Conservation (phyloP, 768 basidiomycete species). For the Pisolithus marmoratus region DNA sequence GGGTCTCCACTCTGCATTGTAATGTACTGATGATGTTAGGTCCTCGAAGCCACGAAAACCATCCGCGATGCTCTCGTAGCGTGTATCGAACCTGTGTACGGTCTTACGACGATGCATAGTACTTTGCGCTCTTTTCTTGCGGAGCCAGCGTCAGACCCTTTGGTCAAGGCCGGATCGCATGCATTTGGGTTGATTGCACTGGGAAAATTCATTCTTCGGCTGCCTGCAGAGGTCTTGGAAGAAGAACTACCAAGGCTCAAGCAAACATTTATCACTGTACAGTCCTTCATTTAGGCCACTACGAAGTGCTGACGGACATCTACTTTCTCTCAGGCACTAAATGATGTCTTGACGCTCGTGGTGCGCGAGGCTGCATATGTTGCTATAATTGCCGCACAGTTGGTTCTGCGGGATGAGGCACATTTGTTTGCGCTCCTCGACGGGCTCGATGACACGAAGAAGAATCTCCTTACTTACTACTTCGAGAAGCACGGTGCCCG, state of each 20-base stretch:
- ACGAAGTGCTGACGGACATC: conserved; percentile 1
- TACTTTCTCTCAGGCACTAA: conserved; percentile 49
- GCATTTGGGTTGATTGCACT: conserved; percentile 82
- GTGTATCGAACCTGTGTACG: conserved; percentile 78
- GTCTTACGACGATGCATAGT: conserved; percentile 77
- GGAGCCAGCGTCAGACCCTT: conserved; percentile 44
- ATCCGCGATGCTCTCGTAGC: conserved; percentile 71
- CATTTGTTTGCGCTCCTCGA: conserved; percentile 78
- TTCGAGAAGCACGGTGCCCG: conserved; percentile 84
- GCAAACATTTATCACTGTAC: conserved; percentile 61
- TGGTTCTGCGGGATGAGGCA: conserved; percentile 76
- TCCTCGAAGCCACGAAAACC: conserved; percentile 76
- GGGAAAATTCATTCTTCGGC: conserved; percentile 74
- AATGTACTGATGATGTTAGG: conserved; percentile 34
- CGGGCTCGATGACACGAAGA: conserved; percentile 83
- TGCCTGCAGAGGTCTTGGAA: conserved; percentile 80
- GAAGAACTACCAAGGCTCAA: conserved; percentile 80
- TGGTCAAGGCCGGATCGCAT: conserved; percentile 59
- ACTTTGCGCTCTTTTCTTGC: conserved; percentile 60
- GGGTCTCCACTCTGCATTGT: background rate
- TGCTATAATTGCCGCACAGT: conserved; percentile 76
- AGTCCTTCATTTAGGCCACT: conserved; percentile 15
- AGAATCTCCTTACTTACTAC: conserved; percentile 82
- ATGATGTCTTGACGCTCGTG: conserved; percentile 65
- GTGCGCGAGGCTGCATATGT: conserved; percentile 82